Conservation (phyloP, 2,329 filamentous ascomycete genomes). For the Knufia fluminis region DNA sequence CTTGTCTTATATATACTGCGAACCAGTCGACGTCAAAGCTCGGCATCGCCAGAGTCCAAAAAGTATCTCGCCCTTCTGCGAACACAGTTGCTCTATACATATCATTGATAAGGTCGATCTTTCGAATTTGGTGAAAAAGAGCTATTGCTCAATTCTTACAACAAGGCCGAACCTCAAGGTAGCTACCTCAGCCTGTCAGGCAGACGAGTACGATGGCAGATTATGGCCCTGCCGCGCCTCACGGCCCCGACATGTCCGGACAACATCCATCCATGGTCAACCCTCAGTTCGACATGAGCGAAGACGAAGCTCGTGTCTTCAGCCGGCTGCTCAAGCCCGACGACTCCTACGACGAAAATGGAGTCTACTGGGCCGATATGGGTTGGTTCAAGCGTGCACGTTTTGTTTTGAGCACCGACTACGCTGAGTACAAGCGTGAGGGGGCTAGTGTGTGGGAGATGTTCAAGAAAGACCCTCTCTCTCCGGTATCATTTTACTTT, state of each 20-base stretch:
- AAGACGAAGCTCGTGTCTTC: slow-evolving; percentile 57
- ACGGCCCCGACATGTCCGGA: slow-evolving; percentile 40
- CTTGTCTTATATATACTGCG: background rate
- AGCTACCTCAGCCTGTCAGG: no score
- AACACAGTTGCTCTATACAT: no score
- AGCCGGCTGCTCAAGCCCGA: slow-evolving; percentile 74
- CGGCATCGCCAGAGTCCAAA: background rate
- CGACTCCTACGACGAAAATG: slow-evolving; percentile 73
- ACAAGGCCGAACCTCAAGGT: no score
- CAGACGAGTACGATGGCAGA: slow-evolving; percentile 14
- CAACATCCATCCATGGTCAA: slow-evolving; percentile 35
- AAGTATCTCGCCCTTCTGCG: no score
- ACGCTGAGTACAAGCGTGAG: slow-evolving; percentile 60
- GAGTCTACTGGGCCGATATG: slow-evolving; percentile 89
- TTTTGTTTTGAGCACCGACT: slow-evolving; percentile 69
- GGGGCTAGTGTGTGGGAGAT: slow-evolving; percentile 59
- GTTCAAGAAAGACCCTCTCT: slow-evolving; percentile 78
- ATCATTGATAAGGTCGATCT: no score
- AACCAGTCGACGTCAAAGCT: background rate
- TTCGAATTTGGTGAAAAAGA: no score
- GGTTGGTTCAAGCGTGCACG: slow-evolving; percentile 57
- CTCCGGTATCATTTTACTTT: slow-evolving; percentile 77
- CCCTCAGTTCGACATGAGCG: slow-evolving; percentile 41
- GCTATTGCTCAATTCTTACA: no score
- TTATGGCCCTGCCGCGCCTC: slow-evolving; percentile 29